Percentiles rank a stretch among this genome's conserved stretches.
Evolutionary conservation across 1,284 basidiomycete species (phyloP).

Genomic region (Peniophora sp.): DNA sequence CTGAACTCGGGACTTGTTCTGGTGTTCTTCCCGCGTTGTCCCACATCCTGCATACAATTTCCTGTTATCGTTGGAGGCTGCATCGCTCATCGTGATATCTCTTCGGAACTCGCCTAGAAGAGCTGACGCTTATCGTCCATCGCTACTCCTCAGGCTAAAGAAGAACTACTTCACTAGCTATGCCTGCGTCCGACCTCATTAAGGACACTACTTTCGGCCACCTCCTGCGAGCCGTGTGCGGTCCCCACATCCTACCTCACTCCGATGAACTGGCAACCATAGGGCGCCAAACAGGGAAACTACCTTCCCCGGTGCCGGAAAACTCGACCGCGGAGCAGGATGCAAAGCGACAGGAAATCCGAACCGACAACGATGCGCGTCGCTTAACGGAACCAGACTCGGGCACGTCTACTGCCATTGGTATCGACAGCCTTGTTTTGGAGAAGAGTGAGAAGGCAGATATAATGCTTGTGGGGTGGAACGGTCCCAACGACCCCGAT

Average conservation of each 20-base stretch:
- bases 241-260: constrained; percentile 5
- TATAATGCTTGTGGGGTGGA: constrained; percentile 14
- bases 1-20: too few relatives aligned
- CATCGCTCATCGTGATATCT: too few relatives aligned
- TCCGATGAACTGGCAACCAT: constrained; percentile 5
- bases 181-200: neutral
- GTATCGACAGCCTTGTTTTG: neutral
- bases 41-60: too few relatives aligned
- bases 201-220: constrained; percentile 7
- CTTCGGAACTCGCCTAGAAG: too few relatives aligned
- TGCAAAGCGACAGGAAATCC: neutral
- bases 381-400: neutral
- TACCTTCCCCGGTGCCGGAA: neutral
- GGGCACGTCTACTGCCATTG: neutral
- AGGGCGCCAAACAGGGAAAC: neutral
- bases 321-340: neutral
- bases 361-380: neutral
- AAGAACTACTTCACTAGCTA: too few relatives aligned
- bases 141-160: too few relatives aligned
- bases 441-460: neutral
- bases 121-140: too few relatives aligned
- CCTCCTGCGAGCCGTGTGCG: constrained; percentile 5
- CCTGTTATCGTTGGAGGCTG: too few relatives aligned
- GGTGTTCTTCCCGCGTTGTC: too few relatives aligned
- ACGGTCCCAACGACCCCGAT: constrained; percentile 24